Base-by-base conservation (phyloP, 2,329 filamentous ascomycete genomes). In the Pseudocercospora ulei region DNA sequence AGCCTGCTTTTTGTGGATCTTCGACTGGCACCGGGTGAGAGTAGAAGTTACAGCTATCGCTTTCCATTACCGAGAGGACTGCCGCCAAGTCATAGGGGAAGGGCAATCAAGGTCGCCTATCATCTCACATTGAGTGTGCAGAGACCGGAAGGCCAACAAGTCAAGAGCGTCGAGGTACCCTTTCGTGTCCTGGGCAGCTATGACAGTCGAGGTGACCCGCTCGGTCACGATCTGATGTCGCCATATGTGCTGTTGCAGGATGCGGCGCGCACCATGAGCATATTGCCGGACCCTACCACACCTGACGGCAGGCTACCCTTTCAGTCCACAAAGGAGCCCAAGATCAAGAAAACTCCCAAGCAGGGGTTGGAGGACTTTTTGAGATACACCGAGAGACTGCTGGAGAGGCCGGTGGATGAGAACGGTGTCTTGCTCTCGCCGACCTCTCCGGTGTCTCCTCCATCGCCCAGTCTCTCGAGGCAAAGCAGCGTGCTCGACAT, bases 1-100 rank as follows among this genome's bases (percentile, higher is more conserved):
- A 94, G 86, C 1, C 84, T 98, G 45, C 66, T 98, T 7, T 98
- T 98, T 60, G 90, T 98, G 37, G 87, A 98, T 60, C 67, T 98
- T 39, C 78, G 81, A 52, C 72, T 98, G 13, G 79, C 74, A 4
- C 87, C 90, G 0, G 90, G 88, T 1, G 86, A 98, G 63, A 92
- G 85, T 60, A 80, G 76, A 52, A 81, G 78, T 31, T 98, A 82
- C 55, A 83, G 82, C 34, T 98, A 95, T 60, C 74, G 76, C 1
- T 95, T 95, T 59, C 80, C 74, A 28, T 65, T 98, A 38, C 90
- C 90, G 0, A 79, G 78, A 55, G 88, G 88, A 0, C 65, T 98
- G n/a, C 90, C 90, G 13, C 88, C 90, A 4, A 85, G 78, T 8
- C 84, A 96, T 59, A 81, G 81, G 52, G 90, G 90, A 7, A 87